phyloP scores from a whole-genome alignment of 768 basidiomycete species.

The Russula virescens region DNA sequence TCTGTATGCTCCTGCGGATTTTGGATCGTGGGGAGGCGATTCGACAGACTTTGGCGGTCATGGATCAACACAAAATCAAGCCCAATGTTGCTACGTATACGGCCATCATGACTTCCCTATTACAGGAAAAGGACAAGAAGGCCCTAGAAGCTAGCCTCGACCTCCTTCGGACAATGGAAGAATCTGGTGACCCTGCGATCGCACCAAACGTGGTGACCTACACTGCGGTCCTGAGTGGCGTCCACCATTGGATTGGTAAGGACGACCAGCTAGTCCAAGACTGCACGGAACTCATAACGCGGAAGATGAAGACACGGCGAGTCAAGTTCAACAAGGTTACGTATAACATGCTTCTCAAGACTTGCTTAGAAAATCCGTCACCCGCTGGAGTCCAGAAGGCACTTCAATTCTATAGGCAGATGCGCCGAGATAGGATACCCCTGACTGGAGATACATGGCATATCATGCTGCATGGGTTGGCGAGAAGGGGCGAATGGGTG shows the following conservation, averaged over 20 bases:
- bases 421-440: conserved; percentile 44
- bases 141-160: conserved; percentile 58
- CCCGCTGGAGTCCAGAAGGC: conserved; percentile 50
- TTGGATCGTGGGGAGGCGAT: conserved; percentile 58
- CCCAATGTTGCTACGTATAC: conserved; percentile 75
- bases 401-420: conserved; percentile 54
- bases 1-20: conserved; percentile 67
- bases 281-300: conserved; percentile 45
- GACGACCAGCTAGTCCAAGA: conserved; percentile 40
- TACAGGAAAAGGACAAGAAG: conserved; percentile 48
- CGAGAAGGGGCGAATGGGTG: conserved; percentile 51
- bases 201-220: conserved; percentile 78
- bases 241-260: conserved; percentile 57
- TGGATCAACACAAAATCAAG: conserved; percentile 67
- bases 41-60: conserved; percentile 57
- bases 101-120: conserved; percentile 70
- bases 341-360: conserved; percentile 74
- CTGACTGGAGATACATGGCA: conserved; percentile 69
- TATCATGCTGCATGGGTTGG: conserved; percentile 62
- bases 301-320: conserved; percentile 51
- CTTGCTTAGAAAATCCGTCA: conserved; percentile 49
- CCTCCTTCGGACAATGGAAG: conserved; percentile 75
- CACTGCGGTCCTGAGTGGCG: conserved; percentile 67
- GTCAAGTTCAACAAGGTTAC: conserved; percentile 55
- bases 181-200: conserved; percentile 34